Base-by-base conservation (phyloP, 2,329 filamentous ascomycete species). In the Passalora sequoiae region DNA sequence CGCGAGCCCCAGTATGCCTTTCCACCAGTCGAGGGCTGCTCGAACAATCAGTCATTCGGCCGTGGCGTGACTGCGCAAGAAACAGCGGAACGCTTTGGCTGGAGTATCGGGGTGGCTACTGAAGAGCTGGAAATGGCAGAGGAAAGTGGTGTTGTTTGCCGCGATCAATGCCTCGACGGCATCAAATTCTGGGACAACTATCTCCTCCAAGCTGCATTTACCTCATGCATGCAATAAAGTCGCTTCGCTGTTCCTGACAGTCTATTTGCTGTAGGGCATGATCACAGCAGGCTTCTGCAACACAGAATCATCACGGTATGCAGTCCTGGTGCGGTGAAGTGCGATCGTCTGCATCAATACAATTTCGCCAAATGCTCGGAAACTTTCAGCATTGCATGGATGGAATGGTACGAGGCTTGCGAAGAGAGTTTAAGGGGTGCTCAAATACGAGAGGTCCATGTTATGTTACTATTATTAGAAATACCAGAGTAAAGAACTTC, bases 81-180 rank as follows among this genome's bases (percentile, higher is more conserved):
- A 60, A 80, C 81, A 0, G 92, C 92, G 0, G 86, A 94, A 64
- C 75, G 80, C 38, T 98, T 98, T 66, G 87, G 89, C 4, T 98
- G 92, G 92, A 97, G 92, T 62, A 84, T 98, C 6, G 92, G 92
- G 6, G 91, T 98, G 16, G 92, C 92, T 1, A 86, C 84, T 47
- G 92, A 97, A 64, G 92, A 98, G 68, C 73, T 98, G 9, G 86
- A 96, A 62, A 96, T 98, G 91, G 89, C 89, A 0, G 92, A 98
- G 65, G 91, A 97, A 63, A 80, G 78, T 43, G 92, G 92, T 0
- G 80, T 81, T 2, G 64, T 98, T 15, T 97, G 91, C 63, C 82
- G 92, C 36, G 92, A 98, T 63, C 89, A 94, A 58, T 84, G 88
- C 4, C 79, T 97, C 10, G 89, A 96, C 63, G 92, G 92, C 0